A percentile compares a stretch with the other conserved stretches of the same genome.
These are phyloP conservation scores for Phytophthora pseudosyringae DNA, from an alignment of 352 stramenopile genomes.

Conservation along the genomic window DNA sequence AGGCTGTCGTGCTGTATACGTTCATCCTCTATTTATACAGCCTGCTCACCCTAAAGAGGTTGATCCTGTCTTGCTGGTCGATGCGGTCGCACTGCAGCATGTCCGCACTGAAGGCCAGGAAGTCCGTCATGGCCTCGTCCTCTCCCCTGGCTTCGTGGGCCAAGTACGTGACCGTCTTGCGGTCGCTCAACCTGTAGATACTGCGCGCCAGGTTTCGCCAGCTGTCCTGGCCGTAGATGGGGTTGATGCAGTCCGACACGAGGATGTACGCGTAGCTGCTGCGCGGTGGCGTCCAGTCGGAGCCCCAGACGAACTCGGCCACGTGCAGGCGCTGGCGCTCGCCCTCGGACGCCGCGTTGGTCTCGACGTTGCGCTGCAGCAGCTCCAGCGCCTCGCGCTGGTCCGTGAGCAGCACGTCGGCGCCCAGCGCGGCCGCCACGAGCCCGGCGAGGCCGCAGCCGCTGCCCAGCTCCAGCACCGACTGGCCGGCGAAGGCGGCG, in stretches of 20 bases:
- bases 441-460: slow-evolving; percentile 80
- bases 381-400: slow-evolving; percentile 74
- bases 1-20: neutral
- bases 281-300: slow-evolving; percentile 29
- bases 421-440: slow-evolving; percentile 68
- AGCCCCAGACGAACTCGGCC: slow-evolving; percentile 73
- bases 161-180: slow-evolving; percentile 67
- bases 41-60: slow-evolving; percentile 61
- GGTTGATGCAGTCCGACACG: slow-evolving; percentile 88
- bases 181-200: slow-evolving; percentile 63
- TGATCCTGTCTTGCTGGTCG: slow-evolving; percentile 45
- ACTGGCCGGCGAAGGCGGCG: slow-evolving; percentile 24
- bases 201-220: slow-evolving; percentile 79
- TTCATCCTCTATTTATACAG: slow-evolving; percentile 27
- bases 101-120: slow-evolving; percentile 54
- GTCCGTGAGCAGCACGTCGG: slow-evolving; percentile 74
- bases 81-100: slow-evolving; percentile 56
- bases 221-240: slow-evolving; percentile 83
- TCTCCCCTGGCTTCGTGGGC: slow-evolving; percentile 75
- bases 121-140: slow-evolving; percentile 77
- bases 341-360: slow-evolving; percentile 50
- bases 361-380: slow-evolving; percentile 58
- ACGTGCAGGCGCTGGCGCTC: slow-evolving; percentile 51
- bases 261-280: slow-evolving; percentile 68
- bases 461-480: slow-evolving; percentile 81